These are phyloP conservation scores for Paramyrothecium sp. DNA, from an alignment of 2,329 filamentous ascomycete species.

Conservation along the genomic window DNA sequence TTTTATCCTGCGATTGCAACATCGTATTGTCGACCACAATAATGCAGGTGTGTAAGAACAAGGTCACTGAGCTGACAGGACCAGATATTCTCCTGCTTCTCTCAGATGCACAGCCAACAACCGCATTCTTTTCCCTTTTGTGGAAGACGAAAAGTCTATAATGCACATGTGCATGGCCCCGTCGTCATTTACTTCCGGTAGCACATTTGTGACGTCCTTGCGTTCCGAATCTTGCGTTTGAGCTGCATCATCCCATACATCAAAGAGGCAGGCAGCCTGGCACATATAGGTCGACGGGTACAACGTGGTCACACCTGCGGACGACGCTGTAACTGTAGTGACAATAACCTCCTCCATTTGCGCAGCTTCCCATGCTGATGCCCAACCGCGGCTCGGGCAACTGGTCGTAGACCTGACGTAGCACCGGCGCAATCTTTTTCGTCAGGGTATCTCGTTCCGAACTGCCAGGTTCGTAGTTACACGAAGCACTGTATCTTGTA, in stretches of 20 bases:
- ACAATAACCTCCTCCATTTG: constrained; percentile 70
- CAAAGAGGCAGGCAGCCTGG: constrained; percentile 56
- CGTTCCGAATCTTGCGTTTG: constrained; percentile 65
- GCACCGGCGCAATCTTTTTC: constrained; percentile 65
- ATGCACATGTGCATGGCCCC: background rate
- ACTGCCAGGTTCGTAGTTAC: too few species aligned
- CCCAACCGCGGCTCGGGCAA: constrained; percentile 63
- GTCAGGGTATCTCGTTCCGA: constrained; percentile 50
- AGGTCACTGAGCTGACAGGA: too few species aligned
- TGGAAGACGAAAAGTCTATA: too few species aligned
- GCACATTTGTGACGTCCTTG: constrained; percentile 45
- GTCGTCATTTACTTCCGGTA: constrained; percentile 38
- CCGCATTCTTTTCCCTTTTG: too few species aligned
- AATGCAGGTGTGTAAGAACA: too few species aligned
- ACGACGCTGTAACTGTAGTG: constrained; percentile 69
- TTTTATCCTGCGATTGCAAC: too few species aligned
- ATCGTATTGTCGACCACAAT: too few species aligned
- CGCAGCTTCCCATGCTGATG: constrained; percentile 67
- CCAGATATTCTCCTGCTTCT: too few species aligned
- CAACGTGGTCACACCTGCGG: constrained; percentile 61
- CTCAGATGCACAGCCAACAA: too few species aligned
- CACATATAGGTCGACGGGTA: constrained; percentile 67
- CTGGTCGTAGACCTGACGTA: constrained; percentile 64
- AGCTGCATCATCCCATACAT: constrained; percentile 61
- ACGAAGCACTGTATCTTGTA: too few species aligned